These are phyloP conservation scores for Globisporangium megalacanthum DNA, from an alignment of 352 stramenopile genomes.

Conservation along the genomic window DNA sequence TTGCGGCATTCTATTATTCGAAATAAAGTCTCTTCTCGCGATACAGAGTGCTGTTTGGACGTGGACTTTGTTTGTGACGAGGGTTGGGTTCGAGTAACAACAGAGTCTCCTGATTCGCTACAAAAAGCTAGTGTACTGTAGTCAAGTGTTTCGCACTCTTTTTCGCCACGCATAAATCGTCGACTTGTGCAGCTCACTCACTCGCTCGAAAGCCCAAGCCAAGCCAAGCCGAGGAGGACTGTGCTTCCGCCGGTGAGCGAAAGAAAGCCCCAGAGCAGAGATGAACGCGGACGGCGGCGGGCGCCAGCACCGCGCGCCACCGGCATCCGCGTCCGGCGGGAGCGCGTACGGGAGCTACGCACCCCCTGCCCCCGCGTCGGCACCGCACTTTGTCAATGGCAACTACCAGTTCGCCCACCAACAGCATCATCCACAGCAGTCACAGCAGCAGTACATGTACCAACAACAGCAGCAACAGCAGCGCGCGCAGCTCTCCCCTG, in stretches of 20 bases:
- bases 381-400: constrained; percentile 13
- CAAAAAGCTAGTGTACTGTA: no score
- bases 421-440: constrained; percentile 8
- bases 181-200: no score
- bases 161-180: no score
- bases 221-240: no score
- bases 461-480: constrained; percentile 2
- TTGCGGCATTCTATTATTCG: no score
- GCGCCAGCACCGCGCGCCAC: constrained; percentile 3
- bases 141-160: no score
- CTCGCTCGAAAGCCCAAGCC: no score
- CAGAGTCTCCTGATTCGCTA: no score
- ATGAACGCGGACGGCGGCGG: constrained; percentile 15
- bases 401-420: constrained; percentile 14
- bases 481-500: background rate
- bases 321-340: background rate
- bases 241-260: background rate
- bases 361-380: constrained; percentile 8
- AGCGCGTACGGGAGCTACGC: constrained; percentile 1
- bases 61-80: no score
- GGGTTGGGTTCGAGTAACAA: no score
- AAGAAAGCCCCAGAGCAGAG: background rate
- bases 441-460: constrained; percentile 1
- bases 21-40: no score
- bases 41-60: no score